Percentiles rank a stretch among this genome's conserved stretches.
Conservation (phyloP, 371 early-diverging fungal genomes). For the Catenaria anguillulae region DNA sequence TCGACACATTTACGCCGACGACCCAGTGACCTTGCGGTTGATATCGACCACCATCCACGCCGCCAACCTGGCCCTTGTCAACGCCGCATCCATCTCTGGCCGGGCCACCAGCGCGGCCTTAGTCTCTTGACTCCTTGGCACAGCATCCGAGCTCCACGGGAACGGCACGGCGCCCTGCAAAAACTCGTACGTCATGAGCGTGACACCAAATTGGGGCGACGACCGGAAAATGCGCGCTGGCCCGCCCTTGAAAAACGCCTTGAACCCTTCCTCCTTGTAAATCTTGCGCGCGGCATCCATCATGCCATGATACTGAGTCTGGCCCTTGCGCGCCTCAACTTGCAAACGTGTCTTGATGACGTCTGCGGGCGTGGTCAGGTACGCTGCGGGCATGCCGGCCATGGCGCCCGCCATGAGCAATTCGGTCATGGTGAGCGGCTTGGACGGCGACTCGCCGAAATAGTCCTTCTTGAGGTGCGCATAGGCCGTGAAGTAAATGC, state of each 20-base stretch:
- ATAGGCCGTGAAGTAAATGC: slow-evolving; percentile 91
- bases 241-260: slow-evolving; percentile 90
- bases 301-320: slow-evolving; percentile 74
- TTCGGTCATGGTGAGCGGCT: slow-evolving; percentile 51
- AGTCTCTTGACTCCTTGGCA: background rate
- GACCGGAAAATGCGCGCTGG: slow-evolving; percentile 68
- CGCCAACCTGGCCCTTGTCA: background rate
- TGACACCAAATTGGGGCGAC: slow-evolving; percentile 93
- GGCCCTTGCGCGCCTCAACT: slow-evolving; percentile 78
- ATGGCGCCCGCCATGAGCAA: slow-evolving; percentile 79
- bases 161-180: slow-evolving; percentile 66
- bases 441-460: slow-evolving; percentile 65
- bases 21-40: background rate
- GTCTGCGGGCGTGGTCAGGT: slow-evolving; percentile 93
- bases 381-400: slow-evolving; percentile 95
- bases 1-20: background rate
- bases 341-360: slow-evolving; percentile 97
- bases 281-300: slow-evolving; percentile 76
- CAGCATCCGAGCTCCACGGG: slow-evolving; percentile 10
- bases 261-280: slow-evolving; percentile 73
- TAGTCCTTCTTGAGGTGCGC: slow-evolving; percentile 75
- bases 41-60: background rate
- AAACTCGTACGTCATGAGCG: slow-evolving; percentile 82
- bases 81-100: background rate
- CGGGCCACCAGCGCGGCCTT: background rate